A percentile compares a stretch with the other conserved stretches of the same genome.
Conservation (phyloP, 768 basidiomycete genomes). For the Leccinum incarnatum region DNA sequence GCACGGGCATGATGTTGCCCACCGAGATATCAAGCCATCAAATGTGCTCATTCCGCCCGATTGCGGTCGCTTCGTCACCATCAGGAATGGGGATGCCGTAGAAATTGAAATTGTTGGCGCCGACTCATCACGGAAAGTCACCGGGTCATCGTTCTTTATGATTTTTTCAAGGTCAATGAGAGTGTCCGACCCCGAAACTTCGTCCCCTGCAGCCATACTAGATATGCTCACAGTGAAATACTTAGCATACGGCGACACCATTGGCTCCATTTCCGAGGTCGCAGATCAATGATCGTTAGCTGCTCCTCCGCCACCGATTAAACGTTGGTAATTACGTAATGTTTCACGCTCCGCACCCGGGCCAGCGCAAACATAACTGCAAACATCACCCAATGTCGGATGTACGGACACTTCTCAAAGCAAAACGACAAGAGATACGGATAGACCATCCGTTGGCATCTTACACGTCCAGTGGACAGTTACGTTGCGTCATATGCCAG, state of each 20-base stretch:
- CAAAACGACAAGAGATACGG: conserved; percentile 74
- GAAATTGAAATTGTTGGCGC: neutral
- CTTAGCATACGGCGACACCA: no score
- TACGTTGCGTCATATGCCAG: conserved; percentile 67
- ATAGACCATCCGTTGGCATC: conserved; percentile 72
- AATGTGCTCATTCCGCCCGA: neutral
- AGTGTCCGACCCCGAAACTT: neutral
- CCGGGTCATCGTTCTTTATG: conserved; percentile 1
- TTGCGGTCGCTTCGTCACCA: neutral
- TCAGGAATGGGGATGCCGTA: neutral
- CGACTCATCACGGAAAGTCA: neutral
- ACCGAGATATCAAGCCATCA: neutral
- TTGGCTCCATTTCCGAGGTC: no score
- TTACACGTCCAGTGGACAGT: conserved; percentile 62
- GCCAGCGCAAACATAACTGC: neutral
- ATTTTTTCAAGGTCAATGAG: neutral
- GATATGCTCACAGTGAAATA: no score
- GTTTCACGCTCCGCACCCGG: neutral
- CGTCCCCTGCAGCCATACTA: no score
- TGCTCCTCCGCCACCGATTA: no score
- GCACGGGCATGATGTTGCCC: neutral
- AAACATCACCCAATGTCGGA: conserved; percentile 55
- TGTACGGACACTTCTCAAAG: conserved; percentile 75
- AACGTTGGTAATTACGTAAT: neutral
- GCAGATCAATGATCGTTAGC: no score